Base-by-base conservation (phyloP, 2,329 filamentous ascomycete genomes). In the Penicillium brasilianum region DNA sequence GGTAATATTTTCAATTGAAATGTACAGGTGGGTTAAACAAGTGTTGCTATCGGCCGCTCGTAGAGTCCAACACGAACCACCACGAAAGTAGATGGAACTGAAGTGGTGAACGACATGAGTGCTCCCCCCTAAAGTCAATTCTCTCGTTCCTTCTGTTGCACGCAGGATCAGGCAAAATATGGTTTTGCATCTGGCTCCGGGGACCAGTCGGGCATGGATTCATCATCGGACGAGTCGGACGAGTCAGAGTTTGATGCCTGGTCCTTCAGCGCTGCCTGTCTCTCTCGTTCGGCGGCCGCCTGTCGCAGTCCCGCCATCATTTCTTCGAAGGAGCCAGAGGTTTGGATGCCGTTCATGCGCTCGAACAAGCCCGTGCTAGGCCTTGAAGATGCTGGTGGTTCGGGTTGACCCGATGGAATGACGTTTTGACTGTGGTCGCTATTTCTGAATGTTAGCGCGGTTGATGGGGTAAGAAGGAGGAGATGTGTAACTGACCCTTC, bases 311-410 rank as follows among this genome's bases (percentile, higher is more conserved):
- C 34, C 1, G 50, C 50, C 50, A 53, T 53, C 50, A 53, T 53
- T 4, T 11, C 34, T 39, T 53, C 50, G n/a, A 53, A 53, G 20
- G 50, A 41, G 36, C 50, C 50, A 4, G 50, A 53, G 18, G 50
- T 53, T 25, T 53, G 50, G n/a, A 53, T 53, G 20, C 50, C 50
- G 16, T 53, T 53, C 50, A 53, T 53, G 36, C 50, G 50, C 36
- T 53, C 50, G 14, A 53, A 53, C 34, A 53, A 53, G 50, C 50
- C 50, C 18, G 32, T 18, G 22, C 13, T 53, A 14, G 50, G 50
- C 22, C 50, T 13, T 9, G 50, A 53, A 28, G 50, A 53, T 18
- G 36, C 9, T n/a, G 50, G 50, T 2, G 13, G 14, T 37, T 53
- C 13, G 9, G 22, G 34, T 16, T 16, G 16, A 1, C 9, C 11